Evolutionary conservation across 371 early-diverging fungal genomes (phyloP).

Genomic region (Mucor indicus): DNA sequence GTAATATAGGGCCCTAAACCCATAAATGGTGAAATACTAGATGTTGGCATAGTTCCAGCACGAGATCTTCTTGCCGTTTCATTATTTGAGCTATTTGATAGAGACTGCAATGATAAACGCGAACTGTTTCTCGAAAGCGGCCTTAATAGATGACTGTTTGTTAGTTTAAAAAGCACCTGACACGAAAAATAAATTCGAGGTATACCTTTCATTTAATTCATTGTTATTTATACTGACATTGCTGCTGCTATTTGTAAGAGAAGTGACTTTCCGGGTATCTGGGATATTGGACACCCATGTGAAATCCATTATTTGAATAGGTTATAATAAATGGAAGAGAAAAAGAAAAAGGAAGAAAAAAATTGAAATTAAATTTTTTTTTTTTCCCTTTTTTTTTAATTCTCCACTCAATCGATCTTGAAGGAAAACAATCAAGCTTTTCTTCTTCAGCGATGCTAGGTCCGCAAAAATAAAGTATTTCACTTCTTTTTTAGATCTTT

Average conservation of each 20-base stretch:
- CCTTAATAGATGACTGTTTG: background rate
- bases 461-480: no score
- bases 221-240: background rate
- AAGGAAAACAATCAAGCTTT: no score
- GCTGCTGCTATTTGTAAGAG: constrained; percentile 5
- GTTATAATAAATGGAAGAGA: no score
- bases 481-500: no score
- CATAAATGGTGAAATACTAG: constrained; percentile 8
- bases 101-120: constrained; percentile 4
- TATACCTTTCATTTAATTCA: background rate
- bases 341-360: no score
- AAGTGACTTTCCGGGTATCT: constrained; percentile 8
- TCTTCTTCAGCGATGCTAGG: no score
- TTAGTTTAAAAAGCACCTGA: background rate
- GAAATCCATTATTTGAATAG: constrained; percentile 20
- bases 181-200: background rate
- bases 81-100: background rate
- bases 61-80: constrained; percentile 25
- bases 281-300: constrained; percentile 26
- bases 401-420: no score
- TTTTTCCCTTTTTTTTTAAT: no score
- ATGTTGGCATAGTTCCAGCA: constrained; percentile 45
- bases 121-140: background rate
- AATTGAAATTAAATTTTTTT: no score
- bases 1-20: background rate